Evolutionary conservation across 1,284 basidiomycete species (phyloP).

Genomic region (Melampsora americana): DNA sequence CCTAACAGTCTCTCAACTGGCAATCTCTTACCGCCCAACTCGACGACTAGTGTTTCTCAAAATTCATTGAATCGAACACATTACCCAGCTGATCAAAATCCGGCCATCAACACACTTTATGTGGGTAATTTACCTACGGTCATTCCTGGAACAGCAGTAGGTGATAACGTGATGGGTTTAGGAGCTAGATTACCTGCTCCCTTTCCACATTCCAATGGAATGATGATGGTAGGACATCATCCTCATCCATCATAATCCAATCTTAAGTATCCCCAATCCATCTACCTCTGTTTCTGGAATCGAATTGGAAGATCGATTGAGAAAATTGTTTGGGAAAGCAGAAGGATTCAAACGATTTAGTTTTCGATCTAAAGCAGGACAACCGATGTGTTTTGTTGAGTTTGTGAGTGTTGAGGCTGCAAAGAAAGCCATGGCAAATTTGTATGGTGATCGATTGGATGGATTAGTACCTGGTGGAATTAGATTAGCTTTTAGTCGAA

Average conservation of each 20-base stretch:
- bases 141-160: conserved; percentile 6
- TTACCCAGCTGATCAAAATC: conserved; percentile 80
- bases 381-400: conserved; percentile 89
- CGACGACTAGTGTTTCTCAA: too few relatives aligned
- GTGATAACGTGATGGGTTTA: conserved; percentile 45
- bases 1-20: not conserved
- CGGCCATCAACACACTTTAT: conserved; percentile 89
- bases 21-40: not conserved
- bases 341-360: conserved; percentile 85
- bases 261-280: conserved; percentile 49
- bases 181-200: conserved; percentile 46
- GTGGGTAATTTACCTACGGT: conserved; percentile 77
- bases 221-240: not conserved
- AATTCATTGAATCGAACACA: conserved; percentile 44
- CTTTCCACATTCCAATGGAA: conserved; percentile 47
- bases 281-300: conserved; percentile 57
- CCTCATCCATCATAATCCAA: not conserved
- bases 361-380: conserved; percentile 90
- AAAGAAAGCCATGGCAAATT: conserved; percentile 75
- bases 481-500: conserved; percentile 91
- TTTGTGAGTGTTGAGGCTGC: conserved; percentile 86
- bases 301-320: conserved; percentile 77
- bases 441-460: conserved; percentile 84
- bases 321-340: conserved; percentile 72
- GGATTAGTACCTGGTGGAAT: conserved; percentile 93